Percentiles rank a stretch among this genome's conserved stretches.
Conservation (phyloP, 108 stramenopile species). For the Skeletonema menzelii region DNA sequence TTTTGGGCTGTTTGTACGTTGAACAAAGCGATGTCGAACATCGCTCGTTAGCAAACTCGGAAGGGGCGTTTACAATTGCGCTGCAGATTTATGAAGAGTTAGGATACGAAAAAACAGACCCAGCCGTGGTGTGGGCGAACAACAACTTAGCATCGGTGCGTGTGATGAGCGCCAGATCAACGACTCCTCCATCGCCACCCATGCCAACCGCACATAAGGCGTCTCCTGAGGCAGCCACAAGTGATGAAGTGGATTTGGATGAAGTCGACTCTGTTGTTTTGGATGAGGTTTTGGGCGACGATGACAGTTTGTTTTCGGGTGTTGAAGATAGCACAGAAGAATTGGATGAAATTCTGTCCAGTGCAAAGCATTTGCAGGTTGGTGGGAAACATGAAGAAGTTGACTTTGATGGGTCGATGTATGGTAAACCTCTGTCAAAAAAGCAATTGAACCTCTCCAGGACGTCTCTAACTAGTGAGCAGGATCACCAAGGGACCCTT, state of each 20-base stretch:
- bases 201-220: not conserved
- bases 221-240: not conserved
- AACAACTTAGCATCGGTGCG: slow-evolving; percentile 13
- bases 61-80: slow-evolving; percentile 16
- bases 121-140: slow-evolving; percentile 28
- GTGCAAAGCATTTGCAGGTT: not conserved
- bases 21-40: slow-evolving; percentile 8
- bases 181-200: slow-evolving; percentile 15
- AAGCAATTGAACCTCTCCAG: no score
- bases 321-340: slow-evolving; percentile 32
- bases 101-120: slow-evolving; percentile 20
- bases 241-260: not conserved
- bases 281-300: not conserved
- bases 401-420: not conserved
- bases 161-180: slow-evolving; percentile 2
- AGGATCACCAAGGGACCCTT: not conserved
- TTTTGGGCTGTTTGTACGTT: slow-evolving; percentile 29
- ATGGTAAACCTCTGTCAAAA: not conserved
- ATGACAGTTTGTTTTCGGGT: slow-evolving; percentile 29
- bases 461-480: not conserved
- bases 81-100: slow-evolving; percentile 25
- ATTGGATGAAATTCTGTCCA: slow-evolving; percentile 23
- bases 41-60: slow-evolving; percentile 13
- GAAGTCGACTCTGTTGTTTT: not conserved
- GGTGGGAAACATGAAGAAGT: not conserved